Base-by-base conservation (phyloP, 139 green algal genomes). In the Zygnema cylindricum region DNA sequence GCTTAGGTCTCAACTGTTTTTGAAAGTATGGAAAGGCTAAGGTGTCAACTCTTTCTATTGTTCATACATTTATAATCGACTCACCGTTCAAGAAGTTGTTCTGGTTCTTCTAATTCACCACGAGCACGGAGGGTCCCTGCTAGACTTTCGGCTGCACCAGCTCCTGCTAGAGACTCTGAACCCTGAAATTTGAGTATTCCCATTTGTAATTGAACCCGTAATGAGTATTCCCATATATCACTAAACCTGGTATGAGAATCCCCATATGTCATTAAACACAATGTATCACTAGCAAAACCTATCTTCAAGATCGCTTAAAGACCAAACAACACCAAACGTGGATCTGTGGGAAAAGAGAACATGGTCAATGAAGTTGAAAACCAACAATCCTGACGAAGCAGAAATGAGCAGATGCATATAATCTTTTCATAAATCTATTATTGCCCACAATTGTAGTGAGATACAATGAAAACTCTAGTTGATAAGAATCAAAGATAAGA, bases 51-150 rank as follows among this genome's bases (percentile, higher is more conserved):
- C n/a, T n/a, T n/a, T n/a, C n/a, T n/a, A n/a, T n/a, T n/a, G n/a
- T n/a, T n/a, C n/a, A n/a, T n/a, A n/a, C n/a, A n/a, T n/a, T n/a
- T n/a, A n/a, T n/a, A 63, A 7, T 63, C 16, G 49, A 25, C 49
- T 16, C 71, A 79, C 71, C 71, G 36, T 43, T 79, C 36, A 3
- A 79, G 3, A 79, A 79, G 38, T 16, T 79, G 36, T 16, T 79
- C 16, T 43, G 71, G 11, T 43, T 79, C 71, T 41, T 79, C 71
- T 16, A 79, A 16, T 16, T 79, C 21, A 7, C 38, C 71, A 21
- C 40, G 16, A 7, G 25, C 77, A 11, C 35, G 16, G 2, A 84
- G 77, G 76, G 77, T 84, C 22, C 3, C 33, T 57, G 77, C 77
- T 36, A 84, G 33, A 54, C 55, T 84, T 55, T 84, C 77, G 22